Conservation (phyloP, 2,329 filamentous ascomycete species). For the Monosporascus sp. region DNA sequence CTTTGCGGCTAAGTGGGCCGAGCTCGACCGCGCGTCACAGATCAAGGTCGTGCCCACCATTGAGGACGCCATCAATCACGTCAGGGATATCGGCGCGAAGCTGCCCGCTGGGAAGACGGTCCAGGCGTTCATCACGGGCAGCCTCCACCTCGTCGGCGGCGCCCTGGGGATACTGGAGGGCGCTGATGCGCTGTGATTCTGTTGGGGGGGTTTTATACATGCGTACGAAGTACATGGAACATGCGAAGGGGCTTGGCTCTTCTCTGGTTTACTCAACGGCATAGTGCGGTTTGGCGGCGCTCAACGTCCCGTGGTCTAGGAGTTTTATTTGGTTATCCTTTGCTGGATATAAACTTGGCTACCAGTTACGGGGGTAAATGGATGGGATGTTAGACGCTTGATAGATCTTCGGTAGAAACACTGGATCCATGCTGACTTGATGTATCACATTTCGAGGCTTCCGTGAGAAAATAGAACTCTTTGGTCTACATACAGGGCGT, state of each 20-base stretch:
- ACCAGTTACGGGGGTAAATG: no score
- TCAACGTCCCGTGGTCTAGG: background rate
- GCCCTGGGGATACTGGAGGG: slow-evolving; percentile 45
- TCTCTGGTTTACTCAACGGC: no score
- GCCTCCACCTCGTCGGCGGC: slow-evolving; percentile 58
- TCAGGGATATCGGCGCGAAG: slow-evolving; percentile 31
- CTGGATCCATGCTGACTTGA: no score
- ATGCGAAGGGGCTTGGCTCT: background rate
- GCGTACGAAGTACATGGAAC: background rate
- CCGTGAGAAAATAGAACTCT: no score
- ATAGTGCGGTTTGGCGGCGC: no score
- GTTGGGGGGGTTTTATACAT: no score
- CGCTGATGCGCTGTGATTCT: slow-evolving; percentile 34
- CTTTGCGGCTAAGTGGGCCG: slow-evolving; percentile 47
- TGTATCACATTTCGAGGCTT: no score
- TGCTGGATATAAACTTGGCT: no score
- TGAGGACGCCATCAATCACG: slow-evolving; percentile 48
- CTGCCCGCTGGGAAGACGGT: slow-evolving; percentile 30
- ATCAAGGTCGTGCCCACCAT: slow-evolving; percentile 48
- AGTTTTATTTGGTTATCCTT: no score
- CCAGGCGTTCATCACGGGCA: slow-evolving; percentile 55
- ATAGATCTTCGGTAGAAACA: no score
- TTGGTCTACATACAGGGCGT: no score
- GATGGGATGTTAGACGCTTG: no score
- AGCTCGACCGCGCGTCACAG: slow-evolving; percentile 41